phyloP scores from a whole-genome alignment of 2,329 filamentous ascomycete species.

The Neofusicoccum laricinum region DNA sequence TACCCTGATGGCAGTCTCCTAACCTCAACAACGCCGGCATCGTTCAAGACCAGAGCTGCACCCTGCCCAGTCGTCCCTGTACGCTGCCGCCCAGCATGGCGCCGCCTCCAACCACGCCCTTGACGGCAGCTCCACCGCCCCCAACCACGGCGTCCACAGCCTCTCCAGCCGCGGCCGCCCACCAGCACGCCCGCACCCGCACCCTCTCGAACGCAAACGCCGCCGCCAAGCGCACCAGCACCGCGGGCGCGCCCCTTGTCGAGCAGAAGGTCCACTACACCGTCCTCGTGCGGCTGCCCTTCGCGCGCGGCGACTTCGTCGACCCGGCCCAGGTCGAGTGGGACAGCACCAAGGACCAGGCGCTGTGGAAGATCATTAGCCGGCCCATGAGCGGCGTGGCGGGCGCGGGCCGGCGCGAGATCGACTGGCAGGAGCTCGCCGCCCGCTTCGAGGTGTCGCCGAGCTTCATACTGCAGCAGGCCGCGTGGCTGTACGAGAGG shows the following conservation, averaged over 20 bases:
- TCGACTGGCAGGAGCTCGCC: conserved; percentile 41
- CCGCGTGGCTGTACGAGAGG: conserved; percentile 87
- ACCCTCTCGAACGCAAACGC: conserved; percentile 6
- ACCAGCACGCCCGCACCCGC: not conserved
- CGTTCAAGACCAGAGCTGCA: too few relatives aligned
- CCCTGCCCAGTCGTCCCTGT: too few relatives aligned
- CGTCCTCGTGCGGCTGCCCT: conserved; percentile 85
- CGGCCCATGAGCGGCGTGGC: conserved; percentile 36
- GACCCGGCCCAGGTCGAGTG: conserved; percentile 87
- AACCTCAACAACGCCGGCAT: not conserved
- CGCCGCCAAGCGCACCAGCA: conserved; percentile 8
- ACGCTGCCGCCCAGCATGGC: not conserved
- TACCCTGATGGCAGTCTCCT: not conserved
- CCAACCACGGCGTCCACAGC: not conserved
- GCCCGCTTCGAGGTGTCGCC: conserved; percentile 78
- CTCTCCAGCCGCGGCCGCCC: not conserved
- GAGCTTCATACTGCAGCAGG: conserved; percentile 87
- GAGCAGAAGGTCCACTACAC: conserved; percentile 50
- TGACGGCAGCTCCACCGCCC: not conserved
- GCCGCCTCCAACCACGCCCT: not conserved
- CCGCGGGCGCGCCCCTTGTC: not conserved
- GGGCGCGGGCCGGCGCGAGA: not conserved
- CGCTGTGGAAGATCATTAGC: conserved; percentile 86
- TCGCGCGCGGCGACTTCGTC: conserved; percentile 79
- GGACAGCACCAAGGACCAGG: conserved; percentile 82